Base-by-base conservation (phyloP, 805 yeast genomes). In the Metschnikowia lachancei region DNA sequence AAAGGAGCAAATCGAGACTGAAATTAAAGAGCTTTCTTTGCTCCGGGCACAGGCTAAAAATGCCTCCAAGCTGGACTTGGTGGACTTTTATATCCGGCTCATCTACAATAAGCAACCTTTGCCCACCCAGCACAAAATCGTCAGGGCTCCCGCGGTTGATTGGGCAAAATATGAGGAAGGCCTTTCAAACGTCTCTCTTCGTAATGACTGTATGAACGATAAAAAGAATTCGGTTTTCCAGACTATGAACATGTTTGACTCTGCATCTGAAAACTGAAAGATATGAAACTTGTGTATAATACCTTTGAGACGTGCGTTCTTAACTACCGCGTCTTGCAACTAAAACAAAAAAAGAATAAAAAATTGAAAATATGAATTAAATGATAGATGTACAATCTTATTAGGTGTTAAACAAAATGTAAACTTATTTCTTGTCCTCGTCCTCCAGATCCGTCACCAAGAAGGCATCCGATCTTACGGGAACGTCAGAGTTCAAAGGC, bases 401-500 rank as follows among this genome's bases (percentile, higher is more conserved):
- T 31, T 11, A 20, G 37, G 19, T 12, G 16, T 22, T 13, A 13
- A 3, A n/a, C 2, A n/a, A 22, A 13, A 36, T n/a, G 19, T 24
- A 24, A 14, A 36, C 30, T 22, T 43, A 49, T 26, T 43, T 49
- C 49, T 45, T 47, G 39, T 66, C 71, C 46, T 71, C 76, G 28
- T 72, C 76, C 46, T 72, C 76, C 55, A 68, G 64, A 46, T 72
- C 76, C 28, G 73, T 69, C 32, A 72, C 73, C 53, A 71, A 61
- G 45, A 72, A 72, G 1, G 76, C 75, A 56, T 72, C 76, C 3
- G 69, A 58, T 48, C 66, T 68, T 38, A 69, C 70, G 4, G 74
- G 74, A 33, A 63, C 69, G 39, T 66, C 70, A 11, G 67, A 55
- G 47, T 62, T 65, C 46, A 67, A 60, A 3, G 73, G 70, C 45